Base-by-base conservation (phyloP, 2,329 filamentous ascomycete species). In the Pseudogymnoascus sp. region DNA sequence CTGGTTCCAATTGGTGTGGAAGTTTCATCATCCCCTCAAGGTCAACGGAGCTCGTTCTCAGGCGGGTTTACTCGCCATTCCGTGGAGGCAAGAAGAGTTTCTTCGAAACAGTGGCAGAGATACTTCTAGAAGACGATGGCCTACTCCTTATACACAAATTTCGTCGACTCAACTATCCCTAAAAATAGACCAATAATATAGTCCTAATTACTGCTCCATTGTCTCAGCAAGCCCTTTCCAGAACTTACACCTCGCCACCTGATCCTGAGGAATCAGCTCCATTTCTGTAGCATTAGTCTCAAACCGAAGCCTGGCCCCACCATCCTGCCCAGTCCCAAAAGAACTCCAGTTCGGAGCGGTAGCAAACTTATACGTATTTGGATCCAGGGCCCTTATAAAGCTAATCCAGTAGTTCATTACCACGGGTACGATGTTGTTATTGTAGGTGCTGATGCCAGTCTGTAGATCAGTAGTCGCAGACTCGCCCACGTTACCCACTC, bases 401-500 rank as follows among this genome's bases (percentile, higher is more conserved):
- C 73, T 76, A 9, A 77, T 74, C 70, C 72, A 79, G 64, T 79
- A 80, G 12, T 73, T 62, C 73, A 75, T 75, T 25, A 73, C 63
- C 1, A 74, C 62, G 1, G 71, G 71, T 1, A 75, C 69, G 15
- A 74, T 69, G 0, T 62, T 63, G 1, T 65, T 63, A 61, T 75
- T 75, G 36, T 70, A 71, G 12, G 67, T 71, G 3, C 60, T 71
- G 13, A 71, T 71, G 35, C 74, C 66, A 48, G 72, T 70, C 39
- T 40, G 48, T 13, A 58, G 9, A 18, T 58, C 48, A 58, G 31
- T 10, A 29, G 27, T 18, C 8, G 39, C 8, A 25, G 9, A 25
- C 1, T 70, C 69, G 9, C 66, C 66, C 0, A 71, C 69, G 18
- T 69, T 69, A 13, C 66, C 74, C 4, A 73, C 70, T 18, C 72